Conservation (phyloP, 2,329 filamentous ascomycete genomes). For the Ilyonectria mors-panacis region DNA sequence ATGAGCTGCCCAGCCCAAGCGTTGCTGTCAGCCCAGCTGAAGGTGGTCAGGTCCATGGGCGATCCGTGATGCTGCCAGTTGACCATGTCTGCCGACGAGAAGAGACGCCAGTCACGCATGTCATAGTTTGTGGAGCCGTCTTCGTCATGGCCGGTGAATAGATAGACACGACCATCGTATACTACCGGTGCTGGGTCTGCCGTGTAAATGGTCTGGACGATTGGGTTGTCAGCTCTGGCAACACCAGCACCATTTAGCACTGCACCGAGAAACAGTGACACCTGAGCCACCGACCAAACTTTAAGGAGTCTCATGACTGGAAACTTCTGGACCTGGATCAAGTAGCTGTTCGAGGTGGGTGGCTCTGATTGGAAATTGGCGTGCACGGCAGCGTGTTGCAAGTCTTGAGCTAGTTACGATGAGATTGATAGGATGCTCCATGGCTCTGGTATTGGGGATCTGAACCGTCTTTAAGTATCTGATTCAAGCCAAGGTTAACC, state of each 20-base stretch:
- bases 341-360: too few species aligned
- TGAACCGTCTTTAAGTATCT: too few species aligned
- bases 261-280: too few species aligned
- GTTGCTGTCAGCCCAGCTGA: background rate
- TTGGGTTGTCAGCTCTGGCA: slow-evolving; percentile 1
- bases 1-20: slow-evolving; percentile 10
- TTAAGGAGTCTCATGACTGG: too few species aligned
- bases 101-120: background rate
- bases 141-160: slow-evolving; percentile 12
- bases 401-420: too few species aligned
- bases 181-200: slow-evolving; percentile 1
- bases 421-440: too few species aligned
- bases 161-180: background rate
- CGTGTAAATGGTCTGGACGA: background rate
- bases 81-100: background rate
- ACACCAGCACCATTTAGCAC: background rate
- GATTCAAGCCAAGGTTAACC: too few species aligned
- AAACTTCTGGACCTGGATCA: too few species aligned
- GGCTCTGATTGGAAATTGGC: too few species aligned
- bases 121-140: background rate
- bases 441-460: too few species aligned
- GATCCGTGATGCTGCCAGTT: slow-evolving; percentile 13
- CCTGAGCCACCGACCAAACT: too few species aligned
- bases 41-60: background rate
- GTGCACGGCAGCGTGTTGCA: too few species aligned